phyloP scores from a whole-genome alignment of 2,329 filamentous ascomycete species.

The Beauveria sp. region DNA sequence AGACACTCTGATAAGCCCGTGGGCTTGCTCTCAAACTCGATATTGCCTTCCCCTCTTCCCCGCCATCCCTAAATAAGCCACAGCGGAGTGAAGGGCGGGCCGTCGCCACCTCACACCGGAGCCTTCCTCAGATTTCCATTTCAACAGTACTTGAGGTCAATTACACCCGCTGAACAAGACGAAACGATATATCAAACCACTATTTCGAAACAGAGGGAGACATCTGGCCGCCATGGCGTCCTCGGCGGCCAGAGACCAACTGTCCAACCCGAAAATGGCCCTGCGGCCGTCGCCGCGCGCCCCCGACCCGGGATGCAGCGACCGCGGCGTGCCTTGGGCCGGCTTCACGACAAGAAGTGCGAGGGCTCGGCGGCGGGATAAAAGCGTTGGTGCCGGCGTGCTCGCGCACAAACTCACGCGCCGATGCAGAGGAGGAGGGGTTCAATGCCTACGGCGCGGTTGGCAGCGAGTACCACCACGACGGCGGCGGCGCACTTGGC shows the following conservation, averaged over 20 bases:
- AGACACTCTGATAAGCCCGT: background rate
- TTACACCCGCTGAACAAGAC: background rate
- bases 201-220: too few species aligned
- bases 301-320: background rate
- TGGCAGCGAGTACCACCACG: background rate
- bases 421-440: background rate
- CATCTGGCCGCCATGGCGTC: background rate
- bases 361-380: constrained; percentile 9
- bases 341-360: background rate
- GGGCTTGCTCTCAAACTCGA: background rate
- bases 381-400: constrained; percentile 3
- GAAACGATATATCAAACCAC: too few species aligned
- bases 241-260: background rate
- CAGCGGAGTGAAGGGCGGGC: background rate
- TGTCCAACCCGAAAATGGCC: background rate
- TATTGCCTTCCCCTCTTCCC: background rate
- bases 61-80: background rate
- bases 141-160: background rate
- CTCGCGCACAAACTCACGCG: background rate
- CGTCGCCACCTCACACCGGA: background rate
- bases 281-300: background rate
- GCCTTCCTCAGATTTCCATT: background rate
- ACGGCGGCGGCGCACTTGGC: constrained; percentile 5
- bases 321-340: too few species aligned
- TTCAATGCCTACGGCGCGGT: background rate